Evolutionary conservation across 331 rosid genomes (phyloP).

Genomic region (Malus hybrid): DNA sequence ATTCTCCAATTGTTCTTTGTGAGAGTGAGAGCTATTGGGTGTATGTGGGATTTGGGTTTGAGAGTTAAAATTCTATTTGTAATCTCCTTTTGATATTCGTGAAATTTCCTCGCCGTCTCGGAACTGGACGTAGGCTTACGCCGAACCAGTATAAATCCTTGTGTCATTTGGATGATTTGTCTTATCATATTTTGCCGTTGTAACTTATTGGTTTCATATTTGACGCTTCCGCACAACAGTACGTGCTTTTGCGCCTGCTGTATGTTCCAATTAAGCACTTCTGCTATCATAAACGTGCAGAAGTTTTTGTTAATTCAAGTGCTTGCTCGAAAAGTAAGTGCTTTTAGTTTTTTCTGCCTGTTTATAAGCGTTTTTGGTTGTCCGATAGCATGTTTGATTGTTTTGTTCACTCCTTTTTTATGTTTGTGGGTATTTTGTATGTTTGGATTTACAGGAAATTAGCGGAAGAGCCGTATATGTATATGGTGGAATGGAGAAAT

Average conservation of each 20-base stretch:
- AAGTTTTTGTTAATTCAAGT: neutral
- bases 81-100: too few species aligned
- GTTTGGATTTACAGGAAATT: conserved; percentile 43
- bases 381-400: neutral
- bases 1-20: too few species aligned
- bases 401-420: neutral
- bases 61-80: too few species aligned
- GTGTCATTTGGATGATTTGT: too few species aligned
- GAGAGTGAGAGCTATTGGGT: too few species aligned
- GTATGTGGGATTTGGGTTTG: too few species aligned
- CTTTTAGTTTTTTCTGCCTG: neutral
- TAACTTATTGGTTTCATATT: too few species aligned
- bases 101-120: too few species aligned
- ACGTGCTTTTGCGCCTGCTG: neutral
- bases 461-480: conserved; percentile 57
- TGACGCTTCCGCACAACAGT: too few species aligned
- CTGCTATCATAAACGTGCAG: neutral
- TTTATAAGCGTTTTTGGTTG: neutral
- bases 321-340: neutral
- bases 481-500: conserved; percentile 61
- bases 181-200: too few species aligned
- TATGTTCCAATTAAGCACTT: neutral
- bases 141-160: too few species aligned
- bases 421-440: neutral
- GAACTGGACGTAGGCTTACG: too few species aligned